A percentile compares a stretch with the other conserved stretches of the same genome.
Evolutionary conservation across 306 rosid species (phyloP).

Genomic region (Morella rubra): DNA sequence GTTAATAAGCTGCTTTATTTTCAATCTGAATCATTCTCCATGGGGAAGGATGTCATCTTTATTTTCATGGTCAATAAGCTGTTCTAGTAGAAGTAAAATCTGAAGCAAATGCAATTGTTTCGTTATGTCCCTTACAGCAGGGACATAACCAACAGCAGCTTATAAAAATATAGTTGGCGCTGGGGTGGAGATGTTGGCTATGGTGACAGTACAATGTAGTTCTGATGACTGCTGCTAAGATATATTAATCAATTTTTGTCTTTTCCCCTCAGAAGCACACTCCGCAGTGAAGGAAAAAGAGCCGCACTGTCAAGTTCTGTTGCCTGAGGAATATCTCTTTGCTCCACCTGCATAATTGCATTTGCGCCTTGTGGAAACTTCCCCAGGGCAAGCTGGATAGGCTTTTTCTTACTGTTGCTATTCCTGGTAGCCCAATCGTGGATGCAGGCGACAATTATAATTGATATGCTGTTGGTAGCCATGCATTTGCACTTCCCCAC

Average conservation of each 20-base stretch:
- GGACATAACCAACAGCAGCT: background rate
- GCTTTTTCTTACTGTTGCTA: background rate
- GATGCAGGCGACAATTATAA: background rate
- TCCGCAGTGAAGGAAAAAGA: constrained; percentile 6
- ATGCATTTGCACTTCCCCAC: background rate
- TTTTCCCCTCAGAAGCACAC: background rate
- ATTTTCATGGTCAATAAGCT: background rate
- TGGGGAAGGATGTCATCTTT: background rate
- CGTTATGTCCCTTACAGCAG: background rate
- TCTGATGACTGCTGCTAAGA: background rate
- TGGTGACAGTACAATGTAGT: background rate
- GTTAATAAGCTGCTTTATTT: background rate
- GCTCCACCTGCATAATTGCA: background rate
- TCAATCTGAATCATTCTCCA: background rate
- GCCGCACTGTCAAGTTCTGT: no score
- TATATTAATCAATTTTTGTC: background rate
- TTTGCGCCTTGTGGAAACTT: background rate
- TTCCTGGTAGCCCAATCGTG: constrained; percentile 11
- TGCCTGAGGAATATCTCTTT: background rate
- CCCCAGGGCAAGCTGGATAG: background rate
- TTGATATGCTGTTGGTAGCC: background rate
- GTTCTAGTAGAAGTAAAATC: background rate
- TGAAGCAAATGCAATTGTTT: background rate
- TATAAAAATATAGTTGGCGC: background rate
- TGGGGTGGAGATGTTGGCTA: background rate